These are phyloP conservation scores for Endothia cerciana DNA, from an alignment of 2,329 filamentous ascomycete species.

Conservation along the genomic window DNA sequence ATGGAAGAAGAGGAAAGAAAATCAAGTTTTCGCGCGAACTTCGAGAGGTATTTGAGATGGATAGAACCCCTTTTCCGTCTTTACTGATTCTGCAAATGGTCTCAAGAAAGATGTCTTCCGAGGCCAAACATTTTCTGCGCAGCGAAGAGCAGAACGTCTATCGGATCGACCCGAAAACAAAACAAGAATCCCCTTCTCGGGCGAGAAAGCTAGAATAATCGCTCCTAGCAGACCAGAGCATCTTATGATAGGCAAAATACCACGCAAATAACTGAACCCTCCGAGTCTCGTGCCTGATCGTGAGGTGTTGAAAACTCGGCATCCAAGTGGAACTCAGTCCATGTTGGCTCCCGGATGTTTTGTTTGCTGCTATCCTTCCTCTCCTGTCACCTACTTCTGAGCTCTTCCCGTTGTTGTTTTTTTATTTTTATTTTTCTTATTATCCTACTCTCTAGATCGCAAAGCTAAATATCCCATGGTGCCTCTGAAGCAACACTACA, in stretches of 20 bases:
- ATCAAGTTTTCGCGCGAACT: slow-evolving; percentile 14
- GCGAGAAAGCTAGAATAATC: slow-evolving; percentile 5
- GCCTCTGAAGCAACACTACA: background rate
- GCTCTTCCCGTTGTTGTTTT: background rate
- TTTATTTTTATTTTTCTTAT: too few relatives aligned
- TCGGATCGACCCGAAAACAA: background rate
- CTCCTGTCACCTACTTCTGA: background rate
- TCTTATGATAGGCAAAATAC: slow-evolving; percentile 25
- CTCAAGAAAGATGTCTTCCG: slow-evolving; percentile 2
- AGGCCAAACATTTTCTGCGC: background rate
- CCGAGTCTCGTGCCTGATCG: background rate
- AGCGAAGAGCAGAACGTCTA: background rate
- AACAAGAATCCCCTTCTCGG: background rate
- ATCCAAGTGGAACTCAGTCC: background rate
- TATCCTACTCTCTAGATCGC: background rate
- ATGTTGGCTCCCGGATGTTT: background rate
- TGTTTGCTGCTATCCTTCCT: background rate
- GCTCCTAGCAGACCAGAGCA: slow-evolving; percentile 11
- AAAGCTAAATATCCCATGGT: background rate
- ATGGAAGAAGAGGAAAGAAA: slow-evolving; percentile 9
- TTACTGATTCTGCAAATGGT: slow-evolving; percentile 19
- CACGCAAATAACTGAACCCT: slow-evolving; percentile 25
- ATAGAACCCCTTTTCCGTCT: slow-evolving; percentile 12
- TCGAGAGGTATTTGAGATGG: slow-evolving; percentile 5
- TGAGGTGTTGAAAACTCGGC: background rate